These are phyloP conservation scores for Yarrowia yakushimensis DNA, from an alignment of 805 yeast species.

Conservation along the genomic window DNA sequence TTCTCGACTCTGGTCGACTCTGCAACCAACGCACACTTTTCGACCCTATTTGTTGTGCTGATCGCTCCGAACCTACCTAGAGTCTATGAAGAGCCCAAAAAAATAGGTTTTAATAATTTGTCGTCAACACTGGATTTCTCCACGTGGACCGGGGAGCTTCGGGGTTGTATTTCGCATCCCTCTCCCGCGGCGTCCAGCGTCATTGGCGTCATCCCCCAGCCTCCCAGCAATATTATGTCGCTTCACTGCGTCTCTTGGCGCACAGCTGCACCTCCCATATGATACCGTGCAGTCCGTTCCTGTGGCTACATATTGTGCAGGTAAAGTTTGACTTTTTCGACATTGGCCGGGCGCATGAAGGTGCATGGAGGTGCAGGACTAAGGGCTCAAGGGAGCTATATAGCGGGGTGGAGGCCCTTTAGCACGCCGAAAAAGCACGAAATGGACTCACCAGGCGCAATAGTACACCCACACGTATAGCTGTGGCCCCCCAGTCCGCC, in stretches of 20 bases:
- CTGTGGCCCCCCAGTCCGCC: too few relatives aligned
- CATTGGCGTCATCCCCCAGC: too few relatives aligned
- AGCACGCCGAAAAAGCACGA: too few relatives aligned
- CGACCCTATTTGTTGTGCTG: not conserved
- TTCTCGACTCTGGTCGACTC: too few relatives aligned
- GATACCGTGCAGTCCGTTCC: constrained; percentile 21
- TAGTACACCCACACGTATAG: too few relatives aligned
- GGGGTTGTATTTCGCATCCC: too few relatives aligned
- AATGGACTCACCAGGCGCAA: too few relatives aligned
- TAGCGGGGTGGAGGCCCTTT: not conserved
- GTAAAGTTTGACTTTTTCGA: not conserved
- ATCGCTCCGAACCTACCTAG: constrained; percentile 5
- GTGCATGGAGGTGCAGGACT: not conserved
- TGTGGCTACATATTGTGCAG: constrained; percentile 11
- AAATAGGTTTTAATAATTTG: not conserved
- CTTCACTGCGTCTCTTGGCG: not conserved
- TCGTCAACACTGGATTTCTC: not conserved
- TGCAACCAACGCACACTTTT: not conserved
- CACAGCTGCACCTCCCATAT: constrained; percentile 1
- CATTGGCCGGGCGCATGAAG: constrained; percentile 5
- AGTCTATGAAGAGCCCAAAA: not conserved
- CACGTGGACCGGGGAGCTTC: constrained; percentile 10
- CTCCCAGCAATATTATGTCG: not conserved
- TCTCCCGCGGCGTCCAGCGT: too few relatives aligned
- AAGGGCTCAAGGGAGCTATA: not conserved